Evolutionary conservation across 2,329 filamentous ascomycete species (phyloP), one percentile per base, ranked within the genome.

Genomic region (Colletotrichum filicis): DNA sequence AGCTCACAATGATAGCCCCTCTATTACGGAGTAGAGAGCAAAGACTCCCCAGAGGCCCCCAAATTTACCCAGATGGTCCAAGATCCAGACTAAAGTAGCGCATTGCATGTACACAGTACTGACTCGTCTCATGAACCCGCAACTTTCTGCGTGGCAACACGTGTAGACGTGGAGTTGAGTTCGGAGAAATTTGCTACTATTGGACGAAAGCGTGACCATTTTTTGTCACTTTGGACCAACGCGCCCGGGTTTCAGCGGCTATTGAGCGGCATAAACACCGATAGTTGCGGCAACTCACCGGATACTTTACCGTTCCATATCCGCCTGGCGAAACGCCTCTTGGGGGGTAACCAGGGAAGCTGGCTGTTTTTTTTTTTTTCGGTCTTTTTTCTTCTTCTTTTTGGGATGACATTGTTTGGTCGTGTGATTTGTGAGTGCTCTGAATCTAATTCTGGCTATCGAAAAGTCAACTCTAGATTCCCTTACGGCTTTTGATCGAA

Each of bases 81-180:
- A 57, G 42, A 19, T n/a, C 52, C 22, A 26, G 30, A 24, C 14
- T 28, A 62, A 42, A 28, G 26, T 57, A 37, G 32, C 22, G 42
- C 58, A 24, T 56, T 32, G 58, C 66, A 49, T 66, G 37, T 19
- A 67, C 37, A 42, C 37, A 16, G 37, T 42, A 42, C 37, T 59
- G 61, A 55, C 61, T 70, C 55, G 61, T 70, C 67, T 62, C 58
- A 42, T 42, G 7, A 70, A 66, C 52, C 32, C 49, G 22, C 26
- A 32, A 32, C 28, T 7, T 37, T n/a, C 19, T 49, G 42, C 42
- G 42, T 49, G 11, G 46, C 60, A 24, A 24, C 60, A 22, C 32
- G 19, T 30, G 42, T 12, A 35, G 26, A 7, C 26, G 49, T 53
- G 46, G 46, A 55, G 61, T n/a, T 49, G 42, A 63, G 16, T 37